Percentiles rank a stretch among this genome's conserved stretches.
Conservation (phyloP, 257 asterid genomes). For the Jacaranda mimosifolia region DNA sequence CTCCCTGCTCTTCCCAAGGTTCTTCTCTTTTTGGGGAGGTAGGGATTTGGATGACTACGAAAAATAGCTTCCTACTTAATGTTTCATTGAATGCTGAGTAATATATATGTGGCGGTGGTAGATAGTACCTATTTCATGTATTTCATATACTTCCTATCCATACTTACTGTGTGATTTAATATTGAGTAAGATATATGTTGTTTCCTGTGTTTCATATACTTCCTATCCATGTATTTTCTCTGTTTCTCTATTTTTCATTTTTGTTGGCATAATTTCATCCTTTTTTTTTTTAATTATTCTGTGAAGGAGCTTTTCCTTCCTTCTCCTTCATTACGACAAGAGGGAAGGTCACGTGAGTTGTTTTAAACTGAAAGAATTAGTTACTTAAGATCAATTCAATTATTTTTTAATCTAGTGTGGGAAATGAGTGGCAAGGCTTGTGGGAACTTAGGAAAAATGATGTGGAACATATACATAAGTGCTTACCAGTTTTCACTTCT, state of each 20-base stretch:
- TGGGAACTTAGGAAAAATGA: conserved; percentile 57
- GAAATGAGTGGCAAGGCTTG: conserved; percentile 55
- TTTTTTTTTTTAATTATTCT: neutral
- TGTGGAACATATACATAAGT: conserved; percentile 43
- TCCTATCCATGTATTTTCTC: too few relatives aligned
- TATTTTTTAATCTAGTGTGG: conserved; percentile 29
- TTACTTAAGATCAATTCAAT: conserved; percentile 27
- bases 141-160: too few relatives aligned
- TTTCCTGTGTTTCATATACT: too few relatives aligned
- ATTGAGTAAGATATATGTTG: too few relatives aligned
- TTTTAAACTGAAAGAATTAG: conserved; percentile 35
- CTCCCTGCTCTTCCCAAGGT: too few relatives aligned
- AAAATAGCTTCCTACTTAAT: too few relatives aligned
- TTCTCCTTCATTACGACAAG: conserved; percentile 45
- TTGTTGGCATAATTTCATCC: neutral
- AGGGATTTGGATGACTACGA: too few relatives aligned
- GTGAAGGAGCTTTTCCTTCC: conserved; percentile 31
- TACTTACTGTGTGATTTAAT: too few relatives aligned
- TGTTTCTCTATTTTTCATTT: neutral
- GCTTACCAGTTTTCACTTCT: conserved; percentile 65
- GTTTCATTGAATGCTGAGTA: too few relatives aligned
- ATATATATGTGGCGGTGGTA: too few relatives aligned
- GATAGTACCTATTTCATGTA: too few relatives aligned
- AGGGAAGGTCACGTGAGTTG: conserved; percentile 56
- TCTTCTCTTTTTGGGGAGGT: too few relatives aligned